Base-by-base conservation (phyloP, 495 filamentous ascomycete species). In the Clohesyomyces aquaticus region DNA sequence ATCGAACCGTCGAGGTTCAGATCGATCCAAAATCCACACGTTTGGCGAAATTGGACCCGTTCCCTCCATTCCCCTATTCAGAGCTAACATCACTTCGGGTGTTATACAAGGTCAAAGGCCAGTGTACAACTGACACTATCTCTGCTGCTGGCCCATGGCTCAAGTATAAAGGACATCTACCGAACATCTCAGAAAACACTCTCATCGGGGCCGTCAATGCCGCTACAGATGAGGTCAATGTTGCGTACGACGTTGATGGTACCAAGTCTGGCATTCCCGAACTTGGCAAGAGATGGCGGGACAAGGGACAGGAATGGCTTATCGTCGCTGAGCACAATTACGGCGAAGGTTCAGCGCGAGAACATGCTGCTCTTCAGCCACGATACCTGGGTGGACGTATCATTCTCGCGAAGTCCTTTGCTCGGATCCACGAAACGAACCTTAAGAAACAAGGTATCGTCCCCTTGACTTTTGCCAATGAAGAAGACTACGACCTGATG, bases 371-470 rank as follows among this genome's bases (percentile, higher is more conserved):
- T n/a, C 81, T 98, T 50, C 94, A 98, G 76, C 94, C 94, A 12
- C 81, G 94, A 0, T 98, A 94, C 76, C 85, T 98, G 0, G 94
- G 94, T 52, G 91, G 91, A 32, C 81, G 93, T 16, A 77, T 96
- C 68, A 91, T 98, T 47, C 84, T 98, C 23, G 81, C 88, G 57
- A 98, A 98, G 82, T 87, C 82, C 73, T 98, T 98, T 74, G 94
- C 94, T 2, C 83, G 94, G 45, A 98, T 98, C 76, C 94, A 98
- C 78, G 95, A 98, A 82, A 96, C 94, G 18, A 98, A 98, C 77
- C 79, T 98, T 28, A 98, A 98, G 87, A 98, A 98, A 81, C 94
- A 98, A 80, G 94, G 94, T 61, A 88, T 98, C 16, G 91, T 97
- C 21, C 94, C 94, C 0, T 77, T 98, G 63, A 95, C 90, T 0